Percentiles rank a stretch among this genome's conserved stretches.
These are phyloP conservation scores for Penicillium roqueforti DNA, from an alignment of 495 filamentous ascomycete species.

Conservation along the genomic window DNA sequence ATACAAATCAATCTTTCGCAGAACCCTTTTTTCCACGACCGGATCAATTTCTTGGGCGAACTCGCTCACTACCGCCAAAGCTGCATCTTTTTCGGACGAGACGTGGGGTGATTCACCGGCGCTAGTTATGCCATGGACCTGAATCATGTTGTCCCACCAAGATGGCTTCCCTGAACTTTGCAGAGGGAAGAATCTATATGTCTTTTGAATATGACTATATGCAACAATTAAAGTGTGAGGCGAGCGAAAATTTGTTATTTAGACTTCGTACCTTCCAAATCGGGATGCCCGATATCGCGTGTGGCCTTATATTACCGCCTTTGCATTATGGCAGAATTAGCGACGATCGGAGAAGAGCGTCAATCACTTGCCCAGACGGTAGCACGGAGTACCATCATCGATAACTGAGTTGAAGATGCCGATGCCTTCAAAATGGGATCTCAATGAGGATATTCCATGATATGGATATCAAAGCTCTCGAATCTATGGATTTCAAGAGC, in stretches of 20 bases:
- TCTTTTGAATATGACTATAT: too few species aligned
- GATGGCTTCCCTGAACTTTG: background rate
- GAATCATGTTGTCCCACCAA: constrained; percentile 16
- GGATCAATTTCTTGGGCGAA: constrained; percentile 51
- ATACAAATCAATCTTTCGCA: constrained; percentile 67
- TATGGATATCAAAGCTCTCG: too few species aligned
- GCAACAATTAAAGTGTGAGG: background rate
- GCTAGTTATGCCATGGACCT: constrained; percentile 15
- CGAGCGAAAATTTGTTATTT: constrained; percentile 14
- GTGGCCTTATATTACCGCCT: constrained; percentile 9
- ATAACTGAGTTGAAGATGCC: too few species aligned
- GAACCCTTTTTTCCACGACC: constrained; percentile 47
- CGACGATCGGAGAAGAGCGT: background rate
- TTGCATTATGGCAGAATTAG: background rate
- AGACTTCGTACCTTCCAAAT: constrained; percentile 17
- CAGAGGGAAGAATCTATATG: background rate
- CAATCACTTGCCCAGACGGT: too few species aligned
- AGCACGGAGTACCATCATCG: too few species aligned
- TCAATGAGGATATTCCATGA: too few species aligned
- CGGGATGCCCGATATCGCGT: constrained; percentile 19
- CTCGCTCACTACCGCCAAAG: constrained; percentile 49
- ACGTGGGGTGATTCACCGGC: constrained; percentile 13
- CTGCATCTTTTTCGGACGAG: constrained; percentile 40
- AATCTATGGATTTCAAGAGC: background rate
- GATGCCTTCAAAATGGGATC: too few species aligned